Evolutionary conservation across 176 grass and related monocot genomes (phyloP).

Genomic region (Lolium multiflorum): DNA sequence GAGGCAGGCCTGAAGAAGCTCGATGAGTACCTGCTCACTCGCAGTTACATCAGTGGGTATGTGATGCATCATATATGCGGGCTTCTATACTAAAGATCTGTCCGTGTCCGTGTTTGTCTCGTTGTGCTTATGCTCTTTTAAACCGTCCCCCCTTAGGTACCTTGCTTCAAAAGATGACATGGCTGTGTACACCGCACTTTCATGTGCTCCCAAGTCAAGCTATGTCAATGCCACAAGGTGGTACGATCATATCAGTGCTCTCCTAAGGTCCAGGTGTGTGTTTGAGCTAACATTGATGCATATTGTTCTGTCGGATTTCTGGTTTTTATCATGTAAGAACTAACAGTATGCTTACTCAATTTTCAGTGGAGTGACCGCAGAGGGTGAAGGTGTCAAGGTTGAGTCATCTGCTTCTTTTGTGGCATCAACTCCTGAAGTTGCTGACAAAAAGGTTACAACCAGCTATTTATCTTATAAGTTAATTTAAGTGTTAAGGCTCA

Average conservation of each 20-base stretch:
- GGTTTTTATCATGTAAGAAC: not conserved
- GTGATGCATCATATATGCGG: not conserved
- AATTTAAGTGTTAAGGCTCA: not conserved
- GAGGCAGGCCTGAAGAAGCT: slow-evolving; percentile 73
- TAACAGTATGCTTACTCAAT: slow-evolving; percentile 10
- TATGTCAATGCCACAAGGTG: slow-evolving; percentile 74
- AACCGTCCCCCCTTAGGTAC: slow-evolving; percentile 40
- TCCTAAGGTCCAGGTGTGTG: slow-evolving; percentile 61
- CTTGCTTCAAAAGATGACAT: slow-evolving; percentile 89
- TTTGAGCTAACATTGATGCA: not conserved
- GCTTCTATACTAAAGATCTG: not conserved
- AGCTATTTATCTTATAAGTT: not conserved
- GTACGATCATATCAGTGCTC: slow-evolving; percentile 71
- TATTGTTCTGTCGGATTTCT: not conserved
- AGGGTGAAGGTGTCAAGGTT: slow-evolving; percentile 68
- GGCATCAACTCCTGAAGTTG: slow-evolving; percentile 45
- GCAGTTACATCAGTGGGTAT: slow-evolving; percentile 71
- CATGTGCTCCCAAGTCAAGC: slow-evolving; percentile 43
- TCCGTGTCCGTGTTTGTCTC: not conserved
- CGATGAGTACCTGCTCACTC: slow-evolving; percentile 65
- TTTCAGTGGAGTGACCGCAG: slow-evolving; percentile 55
- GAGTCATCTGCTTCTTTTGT: slow-evolving; percentile 65
- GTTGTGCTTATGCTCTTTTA: not conserved
- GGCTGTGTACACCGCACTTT: slow-evolving; percentile 55
- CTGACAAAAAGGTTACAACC: slow-evolving; percentile 49